Conservation (phyloP, 208 protist genomes). For the Trypanosoma vivax region DNA sequence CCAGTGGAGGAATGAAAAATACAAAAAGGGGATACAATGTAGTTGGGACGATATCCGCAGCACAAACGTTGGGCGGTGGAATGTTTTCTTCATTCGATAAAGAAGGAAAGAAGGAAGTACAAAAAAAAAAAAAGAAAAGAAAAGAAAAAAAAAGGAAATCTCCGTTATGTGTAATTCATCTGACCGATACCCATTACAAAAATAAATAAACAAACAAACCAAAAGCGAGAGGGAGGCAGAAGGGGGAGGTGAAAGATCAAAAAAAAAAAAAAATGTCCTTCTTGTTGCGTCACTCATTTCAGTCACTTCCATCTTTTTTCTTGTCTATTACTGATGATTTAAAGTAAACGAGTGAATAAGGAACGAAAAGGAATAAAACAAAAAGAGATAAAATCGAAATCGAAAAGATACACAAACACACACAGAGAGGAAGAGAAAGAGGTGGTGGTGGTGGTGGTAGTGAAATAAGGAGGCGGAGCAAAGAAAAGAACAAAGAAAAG, state of each 20-base stretch:
- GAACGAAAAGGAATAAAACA: conserved; percentile 3
- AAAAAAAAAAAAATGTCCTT: background rate
- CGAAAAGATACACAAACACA: conserved; percentile 1
- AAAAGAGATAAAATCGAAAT: background rate
- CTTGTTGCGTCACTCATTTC: background rate
- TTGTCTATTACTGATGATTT: background rate
- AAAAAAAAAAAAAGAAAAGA: conserved; percentile 4
- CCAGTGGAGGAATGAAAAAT: too few species aligned
- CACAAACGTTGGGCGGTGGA: too few species aligned
- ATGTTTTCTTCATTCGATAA: too few species aligned
- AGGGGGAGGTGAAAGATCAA: background rate
- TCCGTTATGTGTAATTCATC: background rate
- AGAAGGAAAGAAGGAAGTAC: background rate
- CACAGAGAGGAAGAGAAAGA: background rate
- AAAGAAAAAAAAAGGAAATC: background rate
- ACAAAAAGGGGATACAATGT: too few species aligned
- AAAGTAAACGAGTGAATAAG: background rate
- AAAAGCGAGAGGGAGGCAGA: background rate
- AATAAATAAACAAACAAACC: background rate
- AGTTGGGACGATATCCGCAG: too few species aligned
- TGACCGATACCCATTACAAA: background rate
- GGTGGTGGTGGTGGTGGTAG: background rate
- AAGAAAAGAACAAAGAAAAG: conserved; percentile 9
- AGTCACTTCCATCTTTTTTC: background rate
- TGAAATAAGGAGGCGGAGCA: background rate